Base-by-base conservation (phyloP, 2,329 filamentous ascomycete genomes). In the Stemphylium beticola region DNA sequence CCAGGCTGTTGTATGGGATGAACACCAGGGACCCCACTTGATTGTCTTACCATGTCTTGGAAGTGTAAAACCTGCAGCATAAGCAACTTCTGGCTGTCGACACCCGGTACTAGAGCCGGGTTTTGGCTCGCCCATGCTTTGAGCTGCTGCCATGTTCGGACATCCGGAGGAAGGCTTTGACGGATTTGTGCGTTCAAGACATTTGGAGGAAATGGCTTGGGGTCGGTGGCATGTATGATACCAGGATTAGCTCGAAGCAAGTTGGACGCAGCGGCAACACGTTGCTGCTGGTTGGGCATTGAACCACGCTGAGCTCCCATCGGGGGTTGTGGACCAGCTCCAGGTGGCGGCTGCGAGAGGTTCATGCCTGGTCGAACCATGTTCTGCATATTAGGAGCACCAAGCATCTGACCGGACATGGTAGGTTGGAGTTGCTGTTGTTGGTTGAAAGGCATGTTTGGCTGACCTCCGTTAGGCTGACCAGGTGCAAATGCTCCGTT, bases 121-220 rank as follows among this genome's bases (percentile, higher is more conserved):
- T 84, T 84, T 38, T 79, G 73, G 24, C 67, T 64, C 14, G 79
- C 79, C 76, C 82, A 83, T 47, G 80, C 73, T 67, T 85, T 86
- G 6, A 87, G 73, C 51, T 85, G 80, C 8, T 79, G 79, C 84
- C 84, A 87, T 2, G 78, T 81, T 60, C 78, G 81, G 20, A 86
- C 74, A 11, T 80, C 71, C 24, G 78, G 79, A 5, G 84, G 83
- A 9, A 84, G 41, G 36, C 50, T 66, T 41, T 68, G 60, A 45
- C 59, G 64, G 12, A 68, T 52, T 34, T 58, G 59, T 24, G 57
- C 47, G 39, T 64, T 68, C 12, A 74, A 46, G 4, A 72, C 63
- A 38, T 62, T 68, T 4, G 68, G 67, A 22, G 70, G 72, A 33
- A 72, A 75, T 0, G 65, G 66, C n/a, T 58, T 67, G 7, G 57